Percentiles rank a stretch among this genome's conserved stretches.
Conservation (phyloP, 1,139 yeast genomes). For the Williopsis jadinii region DNA sequence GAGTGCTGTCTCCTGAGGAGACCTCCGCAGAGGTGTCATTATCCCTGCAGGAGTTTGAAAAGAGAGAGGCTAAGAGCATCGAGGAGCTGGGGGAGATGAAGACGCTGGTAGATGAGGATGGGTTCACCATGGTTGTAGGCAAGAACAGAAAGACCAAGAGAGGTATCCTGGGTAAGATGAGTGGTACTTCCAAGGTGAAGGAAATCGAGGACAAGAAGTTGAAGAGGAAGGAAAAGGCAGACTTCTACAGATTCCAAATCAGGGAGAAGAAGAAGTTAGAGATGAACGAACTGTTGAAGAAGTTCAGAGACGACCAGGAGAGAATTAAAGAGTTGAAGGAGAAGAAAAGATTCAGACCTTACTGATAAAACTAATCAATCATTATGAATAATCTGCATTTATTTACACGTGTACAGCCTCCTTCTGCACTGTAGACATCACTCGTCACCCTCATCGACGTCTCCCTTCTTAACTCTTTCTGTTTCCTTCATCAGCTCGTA, state of each 20-base stretch:
- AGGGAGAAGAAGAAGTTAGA: slow-evolving; percentile 90
- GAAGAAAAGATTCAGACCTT: slow-evolving; percentile 80
- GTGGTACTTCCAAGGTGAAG: slow-evolving; percentile 31
- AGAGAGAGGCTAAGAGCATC: slow-evolving; percentile 59
- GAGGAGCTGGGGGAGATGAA: slow-evolving; percentile 50
- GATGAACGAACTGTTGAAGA: slow-evolving; percentile 76
- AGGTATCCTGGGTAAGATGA: slow-evolving; percentile 46
- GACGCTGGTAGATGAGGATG: slow-evolving; percentile 80
- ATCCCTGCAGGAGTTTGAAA: slow-evolving; percentile 61
- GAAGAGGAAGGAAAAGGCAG: slow-evolving; percentile 78
- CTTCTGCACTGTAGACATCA: neutral
- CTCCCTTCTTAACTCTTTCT: slow-evolving; percentile 15
- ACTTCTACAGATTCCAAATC: slow-evolving; percentile 93
- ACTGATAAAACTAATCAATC: slow-evolving; percentile 22
- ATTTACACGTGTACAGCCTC: neutral
- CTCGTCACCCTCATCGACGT: slow-evolving; percentile 2
- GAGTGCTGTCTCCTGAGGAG: slow-evolving; percentile 24
- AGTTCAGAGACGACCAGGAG: slow-evolving; percentile 88
- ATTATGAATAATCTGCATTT: neutral
- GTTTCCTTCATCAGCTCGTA: slow-evolving; percentile 70
- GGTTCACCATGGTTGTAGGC: slow-evolving; percentile 86
- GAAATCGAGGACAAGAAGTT: slow-evolving; percentile 35
- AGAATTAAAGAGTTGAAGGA: slow-evolving; percentile 73
- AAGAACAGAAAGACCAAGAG: slow-evolving; percentile 75
- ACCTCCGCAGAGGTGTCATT: slow-evolving; percentile 48